Evolutionary conservation across 768 basidiomycete species (phyloP), one percentile per base, ranked within the genome.

Genomic region (Termitomyces sp.): DNA sequence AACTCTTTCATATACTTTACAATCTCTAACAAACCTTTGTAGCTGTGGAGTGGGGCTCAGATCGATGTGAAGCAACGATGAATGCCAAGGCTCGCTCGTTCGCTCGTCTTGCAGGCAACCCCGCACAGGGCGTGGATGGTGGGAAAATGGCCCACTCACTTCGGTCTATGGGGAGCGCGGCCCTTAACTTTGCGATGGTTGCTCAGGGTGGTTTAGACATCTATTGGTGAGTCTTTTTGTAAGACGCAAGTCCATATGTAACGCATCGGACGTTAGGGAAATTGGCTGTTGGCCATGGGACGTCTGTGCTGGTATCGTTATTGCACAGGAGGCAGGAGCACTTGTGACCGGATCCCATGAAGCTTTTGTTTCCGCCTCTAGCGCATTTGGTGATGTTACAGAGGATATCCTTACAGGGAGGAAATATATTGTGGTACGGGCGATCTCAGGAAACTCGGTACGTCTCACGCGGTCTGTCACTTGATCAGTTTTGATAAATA

Each of bases 41-140:
- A 81, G 93, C 86, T 12, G 77, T 93, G 39, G 95, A 97, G 72
- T 98, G 92, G 91, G 94, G 93, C 41, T 87, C 89, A 3, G 91
- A 94, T 69, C 81, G 93, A 30, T 76, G 78, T 6, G 67, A 72
- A 12, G 75, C 73, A 9, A 74, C 79, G 11, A 80, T 93, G 41
- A 67, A 69, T 6, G 74, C 79, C 53, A 94, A 94, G 68, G 75
- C 79, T 0, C 72, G 72, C 27, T 89, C 90, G 9, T 95, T 91
- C 71, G 74, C 81, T 55, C 82, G 84, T 8, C 82, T 98, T 11
- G 88, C 90, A 1, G 92, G 88, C 1, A 81, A 95, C 60, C 81
- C 84, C 0, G 76, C 73, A 0, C 77, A 80, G 27, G 83, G 82
- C 34, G 78, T 94, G 42, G 70, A 74, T 20, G 86, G 86, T 3